These are phyloP conservation scores for Trichosanthes truncata DNA, from an alignment of 306 rosid species.

Conservation along the genomic window DNA sequence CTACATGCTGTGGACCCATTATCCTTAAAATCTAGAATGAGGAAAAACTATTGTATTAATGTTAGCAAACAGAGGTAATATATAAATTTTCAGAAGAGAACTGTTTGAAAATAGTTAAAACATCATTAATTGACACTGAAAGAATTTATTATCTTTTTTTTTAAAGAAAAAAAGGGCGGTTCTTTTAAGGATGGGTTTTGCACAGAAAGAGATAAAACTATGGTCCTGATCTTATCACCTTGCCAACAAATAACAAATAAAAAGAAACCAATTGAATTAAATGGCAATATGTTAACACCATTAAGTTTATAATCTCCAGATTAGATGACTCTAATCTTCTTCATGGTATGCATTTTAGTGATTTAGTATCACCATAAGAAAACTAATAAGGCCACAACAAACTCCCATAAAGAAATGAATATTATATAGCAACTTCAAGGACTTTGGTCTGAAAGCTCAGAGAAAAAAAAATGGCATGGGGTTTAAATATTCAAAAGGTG, in stretches of 20 bases:
- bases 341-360: background rate
- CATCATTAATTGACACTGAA: background rate
- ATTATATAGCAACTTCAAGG: background rate
- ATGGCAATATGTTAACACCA: background rate
- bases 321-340: background rate
- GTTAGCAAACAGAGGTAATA: background rate
- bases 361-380: background rate
- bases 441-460: background rate
- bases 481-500: background rate
- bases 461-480: background rate
- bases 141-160: background rate
- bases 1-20: slow-evolving; percentile 13
- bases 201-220: background rate
- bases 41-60: background rate
- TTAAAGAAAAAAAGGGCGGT: background rate
- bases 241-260: background rate
- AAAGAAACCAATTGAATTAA: background rate
- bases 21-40: slow-evolving; percentile 2
- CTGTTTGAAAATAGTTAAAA: background rate
- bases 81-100: background rate
- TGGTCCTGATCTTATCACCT: background rate
- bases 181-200: background rate
- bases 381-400: background rate
- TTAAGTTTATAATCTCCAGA: background rate
- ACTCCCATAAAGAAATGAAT: background rate